Conservation (phyloP, 768 basidiomycete genomes). For the Pleurotus citrinopileatus region DNA sequence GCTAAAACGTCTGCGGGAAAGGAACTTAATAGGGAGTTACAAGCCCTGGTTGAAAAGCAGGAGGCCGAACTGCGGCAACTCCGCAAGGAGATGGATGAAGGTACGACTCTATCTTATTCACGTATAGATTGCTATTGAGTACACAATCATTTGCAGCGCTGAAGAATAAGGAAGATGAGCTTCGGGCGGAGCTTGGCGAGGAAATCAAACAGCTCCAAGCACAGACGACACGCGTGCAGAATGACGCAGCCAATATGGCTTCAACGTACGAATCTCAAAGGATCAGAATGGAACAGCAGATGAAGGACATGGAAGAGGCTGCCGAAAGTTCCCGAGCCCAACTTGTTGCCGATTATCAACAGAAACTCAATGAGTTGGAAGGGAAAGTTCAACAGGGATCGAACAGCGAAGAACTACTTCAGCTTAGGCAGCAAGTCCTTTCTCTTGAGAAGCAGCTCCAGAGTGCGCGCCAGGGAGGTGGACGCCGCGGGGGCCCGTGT, state of each 20-base stretch:
- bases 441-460: not conserved
- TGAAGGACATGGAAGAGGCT: constrained; percentile 1
- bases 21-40: constrained; percentile 12
- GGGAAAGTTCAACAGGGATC: constrained; percentile 1
- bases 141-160: not conserved
- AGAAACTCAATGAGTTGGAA: not conserved
- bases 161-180: not conserved
- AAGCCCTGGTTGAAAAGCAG: constrained; percentile 7
- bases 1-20: constrained; percentile 30
- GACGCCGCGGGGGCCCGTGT: not conserved
- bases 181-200: not conserved
- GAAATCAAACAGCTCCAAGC: not conserved
- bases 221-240: not conserved
- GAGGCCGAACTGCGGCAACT: constrained; percentile 3
- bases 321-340: not conserved
- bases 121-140: not conserved
- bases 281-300: not conserved
- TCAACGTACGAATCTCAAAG: constrained; percentile 1
- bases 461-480: not conserved
- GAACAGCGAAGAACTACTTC: not conserved
- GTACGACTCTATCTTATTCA: not conserved
- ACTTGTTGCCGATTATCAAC: constrained; percentile 2
- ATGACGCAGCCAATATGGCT: not conserved
- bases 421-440: not conserved
- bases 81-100: constrained; percentile 6